These are phyloP conservation scores for Saraca asoca DNA, from an alignment of 331 rosid species.

Conservation along the genomic window DNA sequence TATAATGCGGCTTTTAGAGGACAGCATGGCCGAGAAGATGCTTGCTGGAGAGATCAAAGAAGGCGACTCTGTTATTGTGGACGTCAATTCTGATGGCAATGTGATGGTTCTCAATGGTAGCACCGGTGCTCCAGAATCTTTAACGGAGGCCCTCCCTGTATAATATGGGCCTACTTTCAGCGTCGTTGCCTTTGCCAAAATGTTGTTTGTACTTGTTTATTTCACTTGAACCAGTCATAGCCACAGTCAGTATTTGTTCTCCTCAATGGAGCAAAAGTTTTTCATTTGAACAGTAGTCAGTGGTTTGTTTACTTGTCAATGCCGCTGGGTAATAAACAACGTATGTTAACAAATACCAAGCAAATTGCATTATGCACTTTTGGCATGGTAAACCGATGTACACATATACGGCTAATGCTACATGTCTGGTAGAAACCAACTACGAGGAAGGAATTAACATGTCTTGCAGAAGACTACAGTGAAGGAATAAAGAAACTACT, in stretches of 20 bases:
- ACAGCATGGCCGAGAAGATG: conserved; percentile 99
- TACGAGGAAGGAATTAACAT: too few relatives aligned
- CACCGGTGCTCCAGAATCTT: conserved; percentile 62
- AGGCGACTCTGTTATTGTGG: conserved; percentile 89
- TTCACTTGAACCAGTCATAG: conserved; percentile 29
- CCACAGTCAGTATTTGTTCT: conserved; percentile 36
- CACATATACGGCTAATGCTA: too few relatives aligned
- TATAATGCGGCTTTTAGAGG: conserved; percentile 92
- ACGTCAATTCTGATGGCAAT: conserved; percentile 87
- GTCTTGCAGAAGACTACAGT: too few relatives aligned
- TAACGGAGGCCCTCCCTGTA: conserved; percentile 61
- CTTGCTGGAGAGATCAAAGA: conserved; percentile 90
- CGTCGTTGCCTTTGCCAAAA: conserved; percentile 27
- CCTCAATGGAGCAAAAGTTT: conserved; percentile 26
- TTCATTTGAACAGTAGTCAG: too few relatives aligned
- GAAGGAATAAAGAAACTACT: too few relatives aligned
- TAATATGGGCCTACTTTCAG: conserved; percentile 23
- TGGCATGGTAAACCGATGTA: too few relatives aligned
- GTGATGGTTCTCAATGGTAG: conserved; percentile 89
- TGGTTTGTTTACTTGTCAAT: too few relatives aligned
- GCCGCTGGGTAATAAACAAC: too few relatives aligned
- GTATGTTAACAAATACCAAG: too few relatives aligned
- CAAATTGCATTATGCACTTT: too few relatives aligned
- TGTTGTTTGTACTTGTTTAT: conserved; percentile 27
- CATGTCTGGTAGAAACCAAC: neutral